Base-by-base conservation (phyloP, 352 stramenopile genomes). In the Phytopythium helicoides region DNA sequence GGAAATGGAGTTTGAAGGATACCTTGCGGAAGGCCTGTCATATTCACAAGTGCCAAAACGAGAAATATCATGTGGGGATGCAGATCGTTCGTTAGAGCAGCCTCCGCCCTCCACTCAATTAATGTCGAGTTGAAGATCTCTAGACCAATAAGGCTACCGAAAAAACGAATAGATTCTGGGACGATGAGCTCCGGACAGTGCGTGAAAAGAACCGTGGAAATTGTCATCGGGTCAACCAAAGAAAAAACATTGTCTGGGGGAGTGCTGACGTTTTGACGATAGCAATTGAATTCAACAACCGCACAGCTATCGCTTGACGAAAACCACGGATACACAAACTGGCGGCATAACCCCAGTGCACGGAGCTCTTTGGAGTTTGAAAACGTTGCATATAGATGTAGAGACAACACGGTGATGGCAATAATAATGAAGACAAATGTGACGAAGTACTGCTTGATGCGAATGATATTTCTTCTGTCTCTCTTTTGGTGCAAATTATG, bases 41-140 rank as follows among this genome's bases (percentile, higher is more conserved):
- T 69, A 47, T 82, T 78, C 7, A 73, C 59, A 26, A 56, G 52
- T 3, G 68, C 60, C 1, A 86, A 66, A 18, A 68, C 55, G n/a
- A 73, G 55, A 39, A 71, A 68, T 0, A 68, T 41, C 23, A 83
- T 42, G 3, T 52, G 39, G 8, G 57, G 51, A 28, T 86, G 69
- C 7, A 54, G 41, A 0, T 45, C 18, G 6, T 58, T 49, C 1
- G 68, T 75, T 38, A 86, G 50, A n/a, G 67, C 64, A 0, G 75
- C 62, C 1, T 73, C 51, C 0, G 21, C 23, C 6, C 47, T 41
- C 76, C 76, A 87, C 19, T 62, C 48, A 6, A 62, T 25, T 0
- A 86, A 42, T 15, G 76, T 87, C 31, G 56, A 68, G 49, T 87
- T 87, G 59, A 64, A 87, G 3, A 86, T 53, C 38, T 87, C 76